These are phyloP conservation scores for Samsoniella hepiali DNA, from an alignment of 2,329 filamentous ascomycete genomes.

Conservation along the genomic window DNA sequence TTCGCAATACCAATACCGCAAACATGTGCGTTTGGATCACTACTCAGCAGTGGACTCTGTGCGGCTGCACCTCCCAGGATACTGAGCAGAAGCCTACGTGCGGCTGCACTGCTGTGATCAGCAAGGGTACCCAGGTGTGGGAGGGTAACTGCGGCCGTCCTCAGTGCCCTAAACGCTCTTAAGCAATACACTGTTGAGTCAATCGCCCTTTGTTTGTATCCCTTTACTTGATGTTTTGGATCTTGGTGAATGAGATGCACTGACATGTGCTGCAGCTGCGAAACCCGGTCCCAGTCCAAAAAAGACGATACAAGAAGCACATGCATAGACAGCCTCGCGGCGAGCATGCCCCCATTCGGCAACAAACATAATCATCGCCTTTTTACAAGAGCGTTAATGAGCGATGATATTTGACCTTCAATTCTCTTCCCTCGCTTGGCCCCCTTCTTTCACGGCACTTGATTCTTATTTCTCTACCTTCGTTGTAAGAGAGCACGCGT, in stretches of 20 bases:
- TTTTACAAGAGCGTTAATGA: not conserved
- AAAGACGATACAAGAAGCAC: conserved; percentile 9
- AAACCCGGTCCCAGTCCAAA: conserved; percentile 5
- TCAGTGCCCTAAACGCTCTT: conserved; percentile 27
- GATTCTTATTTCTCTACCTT: not conserved
- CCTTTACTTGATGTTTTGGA: too few species aligned
- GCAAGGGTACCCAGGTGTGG: conserved; percentile 31
- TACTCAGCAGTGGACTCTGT: conserved; percentile 31
- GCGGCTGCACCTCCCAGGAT: conserved; percentile 30
- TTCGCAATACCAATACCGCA: not conserved
- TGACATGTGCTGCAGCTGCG: not conserved
- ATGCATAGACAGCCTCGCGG: conserved; percentile 16
- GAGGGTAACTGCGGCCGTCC: conserved; percentile 32
- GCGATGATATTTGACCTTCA: not conserved
- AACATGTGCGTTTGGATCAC: conserved; percentile 35
- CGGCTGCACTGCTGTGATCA: conserved; percentile 27
- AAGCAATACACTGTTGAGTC: not conserved
- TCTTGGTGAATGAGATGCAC: not conserved
- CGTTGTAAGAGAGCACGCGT: not conserved
- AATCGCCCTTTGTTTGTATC: not conserved
- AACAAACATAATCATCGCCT: conserved; percentile 5
- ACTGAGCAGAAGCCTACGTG: conserved; percentile 30
- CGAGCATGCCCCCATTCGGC: conserved; percentile 14
- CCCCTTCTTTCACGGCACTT: not conserved
- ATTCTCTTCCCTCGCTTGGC: conserved; percentile 4